Base-by-base conservation (phyloP, 208 protist genomes). In the Endotrypanum monterogeii region DNA sequence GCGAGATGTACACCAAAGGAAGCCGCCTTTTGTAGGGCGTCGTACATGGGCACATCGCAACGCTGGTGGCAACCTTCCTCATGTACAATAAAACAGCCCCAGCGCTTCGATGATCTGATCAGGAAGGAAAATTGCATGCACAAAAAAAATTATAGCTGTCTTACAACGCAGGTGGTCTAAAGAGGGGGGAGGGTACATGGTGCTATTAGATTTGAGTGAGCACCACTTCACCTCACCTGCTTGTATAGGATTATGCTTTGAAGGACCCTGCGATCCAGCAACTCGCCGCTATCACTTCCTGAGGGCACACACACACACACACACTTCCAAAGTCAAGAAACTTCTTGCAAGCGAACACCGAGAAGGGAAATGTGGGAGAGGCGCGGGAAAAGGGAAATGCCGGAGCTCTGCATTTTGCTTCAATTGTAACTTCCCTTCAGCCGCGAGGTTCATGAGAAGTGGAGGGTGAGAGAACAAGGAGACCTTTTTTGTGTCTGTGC, bases 41-140 rank as follows among this genome's bases (percentile, higher is more conserved):
- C 46, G 14, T 52, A 39, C 6, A 9, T 54, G 20, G 41, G 18
- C 39, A 41, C 23, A 54, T 67, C 54, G 48, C 35, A 28, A 39
- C 18, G 32, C 44, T 62, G 35, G 56, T 23, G 28, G 8, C 35
- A 18, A 39, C 25, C 30, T 18, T 28, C 28, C n/a, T 61, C 57
- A 72, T 72, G 67, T 72, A 72, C 28, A 60, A 23, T 72, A 61
- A 32, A 62, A 44, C 52, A 14, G 12, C 14, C 30, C 7, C 28
- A 44, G 14, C 9, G n/a, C 62, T 28, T 74, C 7, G 44, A 30
- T 18, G n/a, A 39, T 65, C 20, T 39, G 16, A 41, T 6, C 30
- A 37, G 48, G 25, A 58, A 73, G 44, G 58, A 46, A 61, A 73
- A n/a, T 14, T 28, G n/a, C n/a, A n/a, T 54, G n/a, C 9, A 2